Evolutionary conservation across 164 flowering plant species (phyloP).

Genomic region (Warburgia ugandensis): DNA sequence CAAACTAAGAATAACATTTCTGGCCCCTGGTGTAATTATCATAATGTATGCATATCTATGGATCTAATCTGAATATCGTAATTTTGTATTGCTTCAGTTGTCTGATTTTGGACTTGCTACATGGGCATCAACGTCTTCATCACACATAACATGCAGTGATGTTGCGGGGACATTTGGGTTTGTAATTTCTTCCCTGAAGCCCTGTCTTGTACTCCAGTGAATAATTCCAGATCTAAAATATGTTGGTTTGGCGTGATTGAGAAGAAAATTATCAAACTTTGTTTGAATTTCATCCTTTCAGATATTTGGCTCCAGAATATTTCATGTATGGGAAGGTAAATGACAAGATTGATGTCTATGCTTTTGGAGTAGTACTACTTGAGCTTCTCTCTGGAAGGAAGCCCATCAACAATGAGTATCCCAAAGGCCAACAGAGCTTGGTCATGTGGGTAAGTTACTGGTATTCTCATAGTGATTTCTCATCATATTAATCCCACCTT

Average conservation of each 20-base stretch:
- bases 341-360: slow-evolving; percentile 87
- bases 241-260: too few species aligned
- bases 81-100: slow-evolving; percentile 38
- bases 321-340: slow-evolving; percentile 90
- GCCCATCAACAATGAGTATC: slow-evolving; percentile 63
- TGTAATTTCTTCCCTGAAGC: slow-evolving; percentile 22
- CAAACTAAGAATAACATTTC: too few species aligned
- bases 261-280: too few species aligned
- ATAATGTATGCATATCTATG: too few species aligned
- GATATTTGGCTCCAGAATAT: slow-evolving; percentile 97
- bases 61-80: neutral
- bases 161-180: slow-evolving; percentile 97
- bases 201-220: too few species aligned
- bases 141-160: slow-evolving; percentile 68
- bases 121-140: slow-evolving; percentile 61
- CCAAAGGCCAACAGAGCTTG: slow-evolving; percentile 87
- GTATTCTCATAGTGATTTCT: too few species aligned
- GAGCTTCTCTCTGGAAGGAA: slow-evolving; percentile 95
- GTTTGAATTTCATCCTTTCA: too few species aligned
- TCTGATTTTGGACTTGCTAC: slow-evolving; percentile 94
- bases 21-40: too few species aligned
- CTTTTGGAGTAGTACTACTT: slow-evolving; percentile 95
- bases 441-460: slow-evolving; percentile 93
- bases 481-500: too few species aligned
- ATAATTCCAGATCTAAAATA: too few species aligned